A percentile compares a stretch with the other conserved stretches of the same genome.
phyloP scores from a whole-genome alignment of 495 filamentous ascomycete genomes.

The Aspergillus affinis region DNA sequence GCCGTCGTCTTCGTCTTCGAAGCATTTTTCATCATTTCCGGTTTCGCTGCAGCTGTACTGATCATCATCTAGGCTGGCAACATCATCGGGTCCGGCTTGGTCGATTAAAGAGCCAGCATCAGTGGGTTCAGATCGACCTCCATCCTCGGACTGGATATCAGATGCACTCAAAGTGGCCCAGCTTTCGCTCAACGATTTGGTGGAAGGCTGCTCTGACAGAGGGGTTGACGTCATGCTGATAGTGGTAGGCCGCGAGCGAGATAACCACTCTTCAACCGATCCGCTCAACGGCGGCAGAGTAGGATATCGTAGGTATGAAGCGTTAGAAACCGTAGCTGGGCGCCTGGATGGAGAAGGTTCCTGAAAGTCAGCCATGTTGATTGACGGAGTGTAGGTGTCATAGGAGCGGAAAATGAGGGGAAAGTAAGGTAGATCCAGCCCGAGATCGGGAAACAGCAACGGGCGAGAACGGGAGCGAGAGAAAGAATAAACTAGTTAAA shows the following conservation, averaged over 20 bases:
- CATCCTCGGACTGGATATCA: slow-evolving; percentile 47
- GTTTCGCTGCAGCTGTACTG: slow-evolving; percentile 40
- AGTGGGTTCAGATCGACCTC: slow-evolving; percentile 44
- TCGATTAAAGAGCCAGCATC: slow-evolving; percentile 48
- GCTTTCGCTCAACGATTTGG: slow-evolving; percentile 44
- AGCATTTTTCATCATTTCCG: slow-evolving; percentile 30
- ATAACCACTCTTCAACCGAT: slow-evolving; percentile 51
- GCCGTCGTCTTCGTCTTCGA: slow-evolving; percentile 25
- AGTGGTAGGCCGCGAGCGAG: slow-evolving; percentile 44
- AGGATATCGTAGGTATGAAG: slow-evolving; percentile 44
- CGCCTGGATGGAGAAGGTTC: slow-evolving; percentile 36
- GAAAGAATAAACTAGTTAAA: slow-evolving; percentile 18
- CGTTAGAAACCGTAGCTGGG: slow-evolving; percentile 25
- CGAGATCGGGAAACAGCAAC: slow-evolving; percentile 15
- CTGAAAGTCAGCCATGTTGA: slow-evolving; percentile 46
- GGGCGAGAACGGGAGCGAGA: slow-evolving; percentile 16
- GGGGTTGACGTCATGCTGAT: slow-evolving; percentile 43
- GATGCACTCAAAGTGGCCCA: slow-evolving; percentile 50
- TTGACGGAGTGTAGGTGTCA: slow-evolving; percentile 23
- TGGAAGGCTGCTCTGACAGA: slow-evolving; percentile 23
- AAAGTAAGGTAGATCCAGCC: slow-evolving; percentile 18
- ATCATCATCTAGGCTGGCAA: slow-evolving; percentile 46
- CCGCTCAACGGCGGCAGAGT: slow-evolving; percentile 45
- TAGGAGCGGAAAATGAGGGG: slow-evolving; percentile 18
- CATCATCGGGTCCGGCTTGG: slow-evolving; percentile 45